These are phyloP conservation scores for Acidiella bohemica DNA, from an alignment of 495 filamentous ascomycete genomes.

Conservation along the genomic window DNA sequence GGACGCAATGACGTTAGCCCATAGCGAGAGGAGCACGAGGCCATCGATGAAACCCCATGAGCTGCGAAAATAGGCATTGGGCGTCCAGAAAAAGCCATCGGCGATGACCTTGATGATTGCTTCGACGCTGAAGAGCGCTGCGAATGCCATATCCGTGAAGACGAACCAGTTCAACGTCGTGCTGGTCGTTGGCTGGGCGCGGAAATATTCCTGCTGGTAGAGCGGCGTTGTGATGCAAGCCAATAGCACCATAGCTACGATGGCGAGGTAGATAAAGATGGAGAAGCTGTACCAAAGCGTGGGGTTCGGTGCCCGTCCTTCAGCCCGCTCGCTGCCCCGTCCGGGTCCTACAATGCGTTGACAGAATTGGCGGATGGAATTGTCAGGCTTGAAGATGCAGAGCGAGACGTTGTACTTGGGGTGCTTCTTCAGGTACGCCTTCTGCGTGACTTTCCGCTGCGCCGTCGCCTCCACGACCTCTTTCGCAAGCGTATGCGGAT, in stretches of 20 bases:
- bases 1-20: slow-evolving; percentile 84
- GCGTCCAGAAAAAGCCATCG: slow-evolving; percentile 93
- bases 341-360: slow-evolving; percentile 88
- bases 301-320: slow-evolving; percentile 75
- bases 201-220: slow-evolving; percentile 76
- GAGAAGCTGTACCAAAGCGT: slow-evolving; percentile 88
- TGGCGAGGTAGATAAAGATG: slow-evolving; percentile 81
- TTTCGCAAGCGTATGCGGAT: slow-evolving; percentile 73
- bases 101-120: slow-evolving; percentile 87
- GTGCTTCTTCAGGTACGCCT: slow-evolving; percentile 76
- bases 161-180: slow-evolving; percentile 69
- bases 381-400: slow-evolving; percentile 67
- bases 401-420: slow-evolving; percentile 87
- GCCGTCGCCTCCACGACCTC: slow-evolving; percentile 77
- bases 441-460: slow-evolving; percentile 69
- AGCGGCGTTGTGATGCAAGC: slow-evolving; percentile 90
- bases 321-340: slow-evolving; percentile 68
- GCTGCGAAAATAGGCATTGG: slow-evolving; percentile 91
- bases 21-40: slow-evolving; percentile 81
- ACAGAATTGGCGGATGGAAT: slow-evolving; percentile 66
- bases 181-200: slow-evolving; percentile 37
- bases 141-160: slow-evolving; percentile 82
- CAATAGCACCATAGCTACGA: slow-evolving; percentile 91
- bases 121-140: slow-evolving; percentile 73
- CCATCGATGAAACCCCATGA: slow-evolving; percentile 97